Evolutionary conservation across 345 rosid genomes (phyloP).

Genomic region (Brassica rapa): DNA sequence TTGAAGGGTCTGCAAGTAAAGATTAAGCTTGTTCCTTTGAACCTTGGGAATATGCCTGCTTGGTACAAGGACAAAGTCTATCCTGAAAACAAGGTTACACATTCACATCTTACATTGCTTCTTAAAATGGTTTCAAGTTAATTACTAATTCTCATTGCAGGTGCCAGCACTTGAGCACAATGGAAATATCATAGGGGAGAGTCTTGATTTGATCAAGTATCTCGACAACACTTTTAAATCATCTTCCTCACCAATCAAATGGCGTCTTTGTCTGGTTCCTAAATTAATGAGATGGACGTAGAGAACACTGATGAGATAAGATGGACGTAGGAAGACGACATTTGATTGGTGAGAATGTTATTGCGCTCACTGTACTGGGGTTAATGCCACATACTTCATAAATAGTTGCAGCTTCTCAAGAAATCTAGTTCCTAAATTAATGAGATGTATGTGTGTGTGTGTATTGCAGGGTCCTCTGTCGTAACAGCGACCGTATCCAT

Average conservation of each 20-base stretch:
- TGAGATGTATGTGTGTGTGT: not conserved
- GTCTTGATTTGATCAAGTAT: constrained; percentile 78
- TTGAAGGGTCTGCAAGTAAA: constrained; percentile 74
- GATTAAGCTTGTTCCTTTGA: constrained; percentile 76
- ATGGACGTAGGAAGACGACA: too few relatives aligned
- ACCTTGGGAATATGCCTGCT: constrained; percentile 73
- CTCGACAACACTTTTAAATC: constrained; percentile 81
- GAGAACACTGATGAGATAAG: too few relatives aligned
- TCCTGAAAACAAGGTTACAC: constrained; percentile 69
- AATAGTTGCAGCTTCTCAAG: not conserved
- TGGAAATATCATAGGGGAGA: constrained; percentile 82
- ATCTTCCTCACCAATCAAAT: constrained; percentile 41
- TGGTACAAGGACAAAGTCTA: constrained; percentile 92
- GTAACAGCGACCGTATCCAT: constrained; percentile 96
- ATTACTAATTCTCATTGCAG: constrained; percentile 34
- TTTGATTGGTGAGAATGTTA: too few relatives aligned
- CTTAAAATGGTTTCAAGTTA: not conserved
- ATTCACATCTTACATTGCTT: too few relatives aligned
- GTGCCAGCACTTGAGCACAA: constrained; percentile 94
- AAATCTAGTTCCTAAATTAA: not conserved
- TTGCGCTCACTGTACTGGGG: too few relatives aligned
- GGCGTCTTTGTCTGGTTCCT: too few relatives aligned
- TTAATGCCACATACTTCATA: too few relatives aligned
- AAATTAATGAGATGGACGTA: too few relatives aligned
- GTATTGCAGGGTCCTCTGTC: constrained; percentile 87